Base-by-base conservation (phyloP, 176 grass and related monocot species). In the Oryza meyeriana region DNA sequence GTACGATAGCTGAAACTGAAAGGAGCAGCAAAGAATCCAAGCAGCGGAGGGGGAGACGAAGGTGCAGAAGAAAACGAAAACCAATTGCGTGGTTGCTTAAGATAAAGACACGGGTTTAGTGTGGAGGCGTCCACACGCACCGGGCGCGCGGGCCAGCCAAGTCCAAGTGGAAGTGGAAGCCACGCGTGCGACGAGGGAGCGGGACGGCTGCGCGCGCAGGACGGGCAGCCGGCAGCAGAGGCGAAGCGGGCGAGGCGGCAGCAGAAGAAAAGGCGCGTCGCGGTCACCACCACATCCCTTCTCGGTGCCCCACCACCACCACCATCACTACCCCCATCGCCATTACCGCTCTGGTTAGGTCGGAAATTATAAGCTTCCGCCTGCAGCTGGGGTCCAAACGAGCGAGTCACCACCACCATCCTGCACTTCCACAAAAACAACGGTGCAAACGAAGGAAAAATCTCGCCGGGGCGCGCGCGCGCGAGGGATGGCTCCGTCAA, bases 41-140 rank as follows among this genome's bases (percentile, higher is more conserved):
- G 13, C 1, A 5, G 66, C n/a, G 16, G 24, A 10, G 17, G 45
- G 11, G 25, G 11, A n/a, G 69, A 28, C 13, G 25, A 52, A 80
- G 50, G 76, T 62, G 20, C 38, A 27, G 26, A 71, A 47, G 1
- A 2, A 8, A 58, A 11, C 12, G 14, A 68, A n/a, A 44, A 42
- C 28, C 28, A 4, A 64, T 81, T 41, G 82, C 77, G 77, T 81
- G 2, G 27, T 18, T 44, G 82, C 32, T 85, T 42, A 65, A 34
- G 78, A 77, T 24, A 57, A 57, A 58, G 34, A 3, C 78, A 89
- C 25, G 88, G 13, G 72, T 61, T 86, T 73, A 81, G 59, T 71
- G 66, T 82, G 44, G 4, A 24, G 61, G 20, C 2, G 11, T 47
- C 13, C 13, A 14, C 44, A 0, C 13, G 12, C 13, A 4, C 14